Base-by-base conservation (phyloP, 768 basidiomycete genomes). In the Boletus pseudopeckii region DNA sequence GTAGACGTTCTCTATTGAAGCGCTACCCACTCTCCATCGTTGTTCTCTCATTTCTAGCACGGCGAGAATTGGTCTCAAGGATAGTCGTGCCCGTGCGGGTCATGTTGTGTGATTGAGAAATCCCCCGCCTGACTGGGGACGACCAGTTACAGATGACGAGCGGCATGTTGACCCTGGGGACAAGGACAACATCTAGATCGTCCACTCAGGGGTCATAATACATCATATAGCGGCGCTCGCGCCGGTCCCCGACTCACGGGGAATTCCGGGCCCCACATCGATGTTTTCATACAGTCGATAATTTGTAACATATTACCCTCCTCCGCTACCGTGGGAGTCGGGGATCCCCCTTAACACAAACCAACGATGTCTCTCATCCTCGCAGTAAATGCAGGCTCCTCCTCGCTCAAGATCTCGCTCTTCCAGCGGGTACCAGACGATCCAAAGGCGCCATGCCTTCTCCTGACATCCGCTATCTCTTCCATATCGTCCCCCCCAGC, bases 371-470 rank as follows among this genome's bases (percentile, higher is more conserved):
- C 60, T 18, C 72, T 83, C 55, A 79, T 90, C 50, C 82, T 92
- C 24, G 76, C 90, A 4, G 76, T 86, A 58, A 92, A 92, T 60
- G 82, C 90, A 6, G 90, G 90, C 37, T 91, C 90, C 0, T 92
- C 90, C 2, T 92, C 90, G 6, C 84, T 93, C 72, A 93, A 92
- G 73, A 81, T 88, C 42, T 84, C 87, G 13, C 79, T 93, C 42
- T 93, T 80, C 62, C 60, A 66, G 38, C 65, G 73, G 28, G 59
- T 61, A 28, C 52, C 57, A 18, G 56, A 65, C 1, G 57, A 58
- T 50, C 64, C 71, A 43, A 62, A 65, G 8, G 71, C 69, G 30
- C 75, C 76, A 8, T 71, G 74, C 5, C 76, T 84, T 34, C 51
- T 82, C 26, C 65, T 85, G 42, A 78, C 74, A 4, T 80, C 78